Evolutionary conservation across 108 stramenopile genomes (phyloP).

Genomic region (Cyclostephanos tholiformis): DNA sequence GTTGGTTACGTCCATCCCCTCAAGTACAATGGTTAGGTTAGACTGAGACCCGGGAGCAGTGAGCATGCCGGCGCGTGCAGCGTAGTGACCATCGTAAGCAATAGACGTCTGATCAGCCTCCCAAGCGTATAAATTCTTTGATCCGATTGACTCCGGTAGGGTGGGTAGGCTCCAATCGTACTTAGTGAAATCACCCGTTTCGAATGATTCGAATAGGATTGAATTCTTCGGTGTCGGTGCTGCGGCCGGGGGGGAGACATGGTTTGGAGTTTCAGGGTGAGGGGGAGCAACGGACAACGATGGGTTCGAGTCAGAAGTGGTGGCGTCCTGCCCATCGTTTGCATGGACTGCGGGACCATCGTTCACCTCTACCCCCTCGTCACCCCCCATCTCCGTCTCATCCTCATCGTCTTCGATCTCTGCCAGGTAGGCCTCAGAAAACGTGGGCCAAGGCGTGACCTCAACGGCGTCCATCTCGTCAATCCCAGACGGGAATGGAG

Average conservation of each 20-base stretch:
- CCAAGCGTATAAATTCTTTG: constrained; percentile 19
- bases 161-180: constrained; percentile 24
- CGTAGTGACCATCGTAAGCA: constrained; percentile 31
- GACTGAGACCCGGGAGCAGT: constrained; percentile 3
- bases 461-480: too few relatives aligned
- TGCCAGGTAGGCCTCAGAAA: constrained; percentile 10
- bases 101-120: constrained; percentile 39
- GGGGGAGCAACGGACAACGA: too few relatives aligned
- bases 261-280: too few relatives aligned
- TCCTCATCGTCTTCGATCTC: background rate
- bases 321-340: too few relatives aligned
- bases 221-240: background rate
- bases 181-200: constrained; percentile 27
- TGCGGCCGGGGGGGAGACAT: background rate
- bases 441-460: constrained; percentile 29
- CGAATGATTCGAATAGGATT: constrained; percentile 43
- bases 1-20: constrained; percentile 11
- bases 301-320: too few relatives aligned
- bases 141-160: background rate
- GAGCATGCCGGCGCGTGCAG: constrained; percentile 40
- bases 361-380: background rate
- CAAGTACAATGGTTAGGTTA: constrained; percentile 32
- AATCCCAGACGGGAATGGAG: constrained; percentile 1
- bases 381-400: background rate
- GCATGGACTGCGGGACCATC: too few relatives aligned